Evolutionary conservation across 1,284 basidiomycete genomes (phyloP), one percentile per base, ranked within the genome.

Genomic region (Naganishia liquefaciens): DNA sequence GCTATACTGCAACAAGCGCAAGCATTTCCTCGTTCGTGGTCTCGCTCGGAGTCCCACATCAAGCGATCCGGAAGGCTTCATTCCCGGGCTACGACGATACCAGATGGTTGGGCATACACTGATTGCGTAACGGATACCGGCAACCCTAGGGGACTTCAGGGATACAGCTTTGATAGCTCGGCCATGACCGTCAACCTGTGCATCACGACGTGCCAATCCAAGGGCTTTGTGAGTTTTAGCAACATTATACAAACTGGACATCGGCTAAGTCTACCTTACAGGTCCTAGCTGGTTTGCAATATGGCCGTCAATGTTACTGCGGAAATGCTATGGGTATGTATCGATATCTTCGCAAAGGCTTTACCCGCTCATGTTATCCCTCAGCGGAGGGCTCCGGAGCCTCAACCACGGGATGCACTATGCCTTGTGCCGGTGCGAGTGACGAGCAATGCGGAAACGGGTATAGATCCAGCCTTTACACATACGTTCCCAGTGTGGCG

Each of bases 401-500:
- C 21, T 40, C 46, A 4, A 64, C 62, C 9, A 54, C 63, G 17
- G 65, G 62, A 33, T 67, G 68, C 62, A 25, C 21, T 27, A 47
- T 55, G 46, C 51, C 54, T 1, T 70, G 67, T 44, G 47, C 33
- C 5, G 67, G 69, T n/a, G 65, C 65, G 15, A 62, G 44, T 19
- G 28, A 39, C 33, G 57, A 65, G 40, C 49, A 61, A 46, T 61
- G 62, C 21, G 60, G 54, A 62, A 61, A 61, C 21, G 28, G 39
- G 7, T 58, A 49, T 39, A 52, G 39, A 17, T 50, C 46, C 10
- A 50, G 46, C 25, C 39, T 42, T 5, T 49, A 57, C 47, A 42
- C 47, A 27, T 50, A 51, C 47, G 37, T 57, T 4, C 37, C 57
- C 21, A 60, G 44, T 37, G 57, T 60, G 17, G 57, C 46, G 13